Base-by-base conservation (phyloP, 2,329 filamentous ascomycete genomes). In the Cyphellophora europaea region DNA sequence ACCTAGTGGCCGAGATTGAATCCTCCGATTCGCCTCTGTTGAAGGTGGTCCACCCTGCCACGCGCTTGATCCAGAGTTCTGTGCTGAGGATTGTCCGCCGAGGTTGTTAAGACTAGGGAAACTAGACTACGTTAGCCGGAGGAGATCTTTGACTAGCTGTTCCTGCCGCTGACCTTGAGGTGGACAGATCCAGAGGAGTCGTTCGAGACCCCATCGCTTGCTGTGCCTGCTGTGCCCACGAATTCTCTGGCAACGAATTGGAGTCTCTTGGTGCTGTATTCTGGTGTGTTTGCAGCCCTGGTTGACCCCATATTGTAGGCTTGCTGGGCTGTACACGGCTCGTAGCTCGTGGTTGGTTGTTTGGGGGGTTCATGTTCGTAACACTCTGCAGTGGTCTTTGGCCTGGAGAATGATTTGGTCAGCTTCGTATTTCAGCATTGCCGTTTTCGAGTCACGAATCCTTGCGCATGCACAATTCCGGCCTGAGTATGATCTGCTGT, bases 11-110 rank as follows among this genome's bases (percentile, higher is more conserved):
- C 33, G 31, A n/a, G n/a, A n/a, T n/a, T n/a, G 30, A 27, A 13
- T 21, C 29, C 30, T 19, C 33, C 36, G 10, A 25, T 30, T 27
- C 42, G 44, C 39, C 37, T 40, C 32, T 38, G 41, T 30, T 45
- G 40, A 15, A n/a, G 47, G 47, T 8, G 47, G 47, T 10, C 47
- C 47, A 11, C 44, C 43, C 32, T 49, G 47, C 47, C 47, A 49
- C 5, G 45, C 45, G 40, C 47, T 49, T 10, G 43, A 43, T 6
- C 40, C 27, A 11, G 40, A 36, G 19, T 33, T 39, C 11, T 43
- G 41, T 23, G 28, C 36, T 17, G 47, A 42, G 11, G 47, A 40
- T 32, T 46, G 43, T 16, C 42, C 33, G 13, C 44, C 42, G 21
- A 8, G 8, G 35, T 46, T 44, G 27, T 45, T 45, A 12, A 49